phyloP scores from a whole-genome alignment of 1,284 basidiomycete genomes.

The Heterobasidion annosum region DNA sequence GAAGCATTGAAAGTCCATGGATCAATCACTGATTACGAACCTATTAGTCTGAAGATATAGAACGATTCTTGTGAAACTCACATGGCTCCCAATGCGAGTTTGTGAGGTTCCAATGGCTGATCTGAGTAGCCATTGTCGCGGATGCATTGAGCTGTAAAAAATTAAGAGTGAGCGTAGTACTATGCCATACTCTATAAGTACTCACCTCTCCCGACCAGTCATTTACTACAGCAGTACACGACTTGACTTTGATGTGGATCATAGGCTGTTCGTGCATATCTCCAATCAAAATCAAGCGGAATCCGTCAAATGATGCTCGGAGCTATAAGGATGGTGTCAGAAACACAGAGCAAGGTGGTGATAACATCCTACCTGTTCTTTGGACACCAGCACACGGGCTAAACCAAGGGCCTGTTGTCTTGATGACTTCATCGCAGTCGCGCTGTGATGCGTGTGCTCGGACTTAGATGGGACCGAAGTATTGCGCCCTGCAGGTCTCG shows the following conservation, averaged over 20 bases:
- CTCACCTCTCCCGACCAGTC: constrained; percentile 93
- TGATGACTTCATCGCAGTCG: neutral
- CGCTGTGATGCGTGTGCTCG: neutral
- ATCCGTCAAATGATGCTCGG: constrained; percentile 79
- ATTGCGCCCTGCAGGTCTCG: neutral
- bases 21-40: constrained; percentile 65
- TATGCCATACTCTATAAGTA: neutral
- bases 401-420: constrained; percentile 32
- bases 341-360: neutral
- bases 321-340: constrained; percentile 36
- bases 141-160: constrained; percentile 65
- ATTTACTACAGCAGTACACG: constrained; percentile 77
- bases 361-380: constrained; percentile 60
- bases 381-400: constrained; percentile 63
- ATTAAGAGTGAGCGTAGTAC: neutral
- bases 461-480: neutral
- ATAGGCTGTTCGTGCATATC: constrained; percentile 95
- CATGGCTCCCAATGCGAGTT: constrained; percentile 99
- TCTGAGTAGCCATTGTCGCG: constrained; percentile 71
- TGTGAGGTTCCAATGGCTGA: constrained; percentile 95
- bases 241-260: constrained; percentile 81
- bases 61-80: constrained; percentile 22
- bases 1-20: constrained; percentile 87
- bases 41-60: neutral
- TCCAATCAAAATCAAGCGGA: constrained; percentile 91